Base-by-base conservation (phyloP, 257 asterid genomes). In the Fraxinus cuspidata region DNA sequence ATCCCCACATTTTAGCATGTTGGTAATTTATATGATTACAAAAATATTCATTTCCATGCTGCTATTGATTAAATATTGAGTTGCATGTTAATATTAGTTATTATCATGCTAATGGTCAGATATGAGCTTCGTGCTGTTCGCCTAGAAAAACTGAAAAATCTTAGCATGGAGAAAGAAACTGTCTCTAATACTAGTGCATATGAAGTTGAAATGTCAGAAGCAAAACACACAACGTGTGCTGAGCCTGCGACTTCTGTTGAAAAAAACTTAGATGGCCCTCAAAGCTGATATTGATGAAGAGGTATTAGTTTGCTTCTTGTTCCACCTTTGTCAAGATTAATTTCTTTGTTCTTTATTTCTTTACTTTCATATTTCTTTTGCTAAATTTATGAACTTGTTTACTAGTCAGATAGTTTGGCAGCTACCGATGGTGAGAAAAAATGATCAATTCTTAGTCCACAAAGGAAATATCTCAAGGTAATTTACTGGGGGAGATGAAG, bases 151-250 rank as follows among this genome's bases (percentile, higher is more conserved):
- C 87, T 90, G 73, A 84, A 86, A 83, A 83, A 84, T 84, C 83
- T 91, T 78, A 86, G 84, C 72, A 63, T 19, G 53, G 90, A 81
- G 64, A 82, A 81, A 34, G 91, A 83, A 81, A 77, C 81, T 60
- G 80, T 71, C 72, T 79, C 90, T 6, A 86, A 81, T 77, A 73
- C 66, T 73, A 79, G 77, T 76, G 82, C 88, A 65, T 83, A 51
- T 80, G 98, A 95, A 87, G 96, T 95, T 63, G 99, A 95, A 88
- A 89, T 95, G 98, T 90, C 92, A 27, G 98, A 93, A 87, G 80
- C 97, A 69, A 95, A 91, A 82, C 81, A 77, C 67, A 16, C 70
- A 32, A 29, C 49, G 8, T 44, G 82, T 78, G 19, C 38, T 76
- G 87, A 70, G 34, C 66, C 86, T 25, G 83, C 74, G 34, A 77